These are phyloP conservation scores for Aspergillus sp. DNA, from an alignment of 2,329 filamentous ascomycete species.

Conservation along the genomic window DNA sequence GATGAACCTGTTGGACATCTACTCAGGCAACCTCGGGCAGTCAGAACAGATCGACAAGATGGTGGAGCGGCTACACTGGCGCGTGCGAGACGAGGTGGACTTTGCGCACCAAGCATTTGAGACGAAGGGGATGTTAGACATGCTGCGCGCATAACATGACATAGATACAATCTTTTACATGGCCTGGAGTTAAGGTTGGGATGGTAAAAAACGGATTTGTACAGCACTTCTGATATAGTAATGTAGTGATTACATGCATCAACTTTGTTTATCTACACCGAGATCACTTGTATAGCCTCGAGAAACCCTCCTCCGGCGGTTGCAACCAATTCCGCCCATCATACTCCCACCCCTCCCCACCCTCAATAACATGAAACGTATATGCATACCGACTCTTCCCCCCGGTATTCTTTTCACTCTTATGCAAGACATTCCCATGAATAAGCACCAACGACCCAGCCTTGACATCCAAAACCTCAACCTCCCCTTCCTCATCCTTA, in stretches of 20 bases:
- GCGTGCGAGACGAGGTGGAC: constrained; percentile 76
- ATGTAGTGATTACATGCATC: constrained; percentile 4
- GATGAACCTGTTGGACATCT: constrained; percentile 80
- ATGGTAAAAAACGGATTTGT: constrained; percentile 6
- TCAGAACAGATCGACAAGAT: constrained; percentile 70
- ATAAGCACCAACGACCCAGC: constrained; percentile 89
- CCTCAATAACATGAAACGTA: constrained; percentile 96
- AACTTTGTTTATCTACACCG: neutral
- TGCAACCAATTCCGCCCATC: constrained; percentile 93
- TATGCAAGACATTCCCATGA: constrained; percentile 92
- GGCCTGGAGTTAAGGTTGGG: constrained; percentile 9
- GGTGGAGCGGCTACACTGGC: constrained; percentile 66
- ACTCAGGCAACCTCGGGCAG: constrained; percentile 74
- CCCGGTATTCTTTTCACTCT: constrained; percentile 91
- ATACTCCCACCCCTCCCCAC: constrained; percentile 64
- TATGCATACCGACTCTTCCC: constrained; percentile 89
- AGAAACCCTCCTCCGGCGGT: constrained; percentile 81
- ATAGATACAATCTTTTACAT: neutral
- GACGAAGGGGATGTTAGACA: constrained; percentile 85
- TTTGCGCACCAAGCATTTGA: constrained; percentile 78
- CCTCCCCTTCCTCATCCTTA: constrained; percentile 34
- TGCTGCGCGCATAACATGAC: constrained; percentile 49
- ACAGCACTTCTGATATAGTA: constrained; percentile 4
- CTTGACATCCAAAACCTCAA: constrained; percentile 82
- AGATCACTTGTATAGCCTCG: constrained; percentile 52